Conservation (phyloP, 2,329 filamentous ascomycete species). For the Aspergillus caelatus region DNA sequence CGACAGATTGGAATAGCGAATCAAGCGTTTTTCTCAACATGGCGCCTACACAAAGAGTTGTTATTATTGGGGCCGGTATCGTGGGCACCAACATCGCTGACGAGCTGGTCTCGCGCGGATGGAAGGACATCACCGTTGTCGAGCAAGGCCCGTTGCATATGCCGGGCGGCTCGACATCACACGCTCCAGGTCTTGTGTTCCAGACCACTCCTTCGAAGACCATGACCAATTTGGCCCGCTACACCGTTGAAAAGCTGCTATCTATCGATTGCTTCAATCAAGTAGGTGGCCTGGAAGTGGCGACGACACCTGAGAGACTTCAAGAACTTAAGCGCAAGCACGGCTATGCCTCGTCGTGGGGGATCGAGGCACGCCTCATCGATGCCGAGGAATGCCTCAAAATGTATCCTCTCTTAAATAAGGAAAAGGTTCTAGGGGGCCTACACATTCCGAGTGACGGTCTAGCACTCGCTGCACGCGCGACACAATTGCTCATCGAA, state of each 20-base stretch:
- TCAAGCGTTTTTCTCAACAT: background rate
- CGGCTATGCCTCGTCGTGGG: conserved; percentile 64
- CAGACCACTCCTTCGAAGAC: conserved; percentile 56
- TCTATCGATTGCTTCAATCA: conserved; percentile 64
- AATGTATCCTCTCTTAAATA: conserved; percentile 59
- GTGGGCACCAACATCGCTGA: conserved; percentile 67
- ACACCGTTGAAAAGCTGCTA: conserved; percentile 63
- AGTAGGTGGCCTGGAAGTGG: conserved; percentile 64
- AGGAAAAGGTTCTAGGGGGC: conserved; percentile 58
- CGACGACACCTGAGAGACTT: conserved; percentile 61
- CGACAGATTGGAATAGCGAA: background rate
- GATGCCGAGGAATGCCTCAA: conserved; percentile 55
- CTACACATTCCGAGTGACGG: conserved; percentile 65
- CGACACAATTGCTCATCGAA: conserved; percentile 63
- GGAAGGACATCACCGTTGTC: conserved; percentile 65
- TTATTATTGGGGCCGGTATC: conserved; percentile 66
- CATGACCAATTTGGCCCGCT: conserved; percentile 61
- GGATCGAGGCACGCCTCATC: conserved; percentile 58
- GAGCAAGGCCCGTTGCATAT: conserved; percentile 65
- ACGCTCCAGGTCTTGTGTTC: conserved; percentile 66
- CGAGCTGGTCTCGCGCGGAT: conserved; percentile 64
- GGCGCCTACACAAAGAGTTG: conserved; percentile 47
- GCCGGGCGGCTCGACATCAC: conserved; percentile 67
- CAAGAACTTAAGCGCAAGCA: conserved; percentile 66
- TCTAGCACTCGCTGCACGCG: conserved; percentile 62